Percentiles rank a stretch among this genome's conserved stretches.
These are phyloP conservation scores for Corylus avellana DNA, from an alignment of 306 rosid genomes.

Conservation along the genomic window DNA sequence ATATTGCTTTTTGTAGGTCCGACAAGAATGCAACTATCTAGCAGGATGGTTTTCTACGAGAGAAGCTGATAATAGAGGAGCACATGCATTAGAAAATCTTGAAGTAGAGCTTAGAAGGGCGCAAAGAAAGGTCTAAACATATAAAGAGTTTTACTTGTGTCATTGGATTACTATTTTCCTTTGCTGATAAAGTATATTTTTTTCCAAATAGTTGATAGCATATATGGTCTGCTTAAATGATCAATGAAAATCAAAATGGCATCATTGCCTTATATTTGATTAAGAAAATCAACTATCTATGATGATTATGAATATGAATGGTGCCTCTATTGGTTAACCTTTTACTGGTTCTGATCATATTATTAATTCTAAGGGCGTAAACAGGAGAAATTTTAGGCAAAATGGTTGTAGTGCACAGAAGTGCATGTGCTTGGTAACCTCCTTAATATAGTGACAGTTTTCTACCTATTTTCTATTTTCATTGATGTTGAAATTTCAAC, in stretches of 20 bases:
- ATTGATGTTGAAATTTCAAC: too few relatives aligned
- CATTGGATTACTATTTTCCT: slow-evolving; percentile 12
- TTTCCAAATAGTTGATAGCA: not conserved
- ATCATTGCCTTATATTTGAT: not conserved
- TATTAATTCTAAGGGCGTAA: too few relatives aligned
- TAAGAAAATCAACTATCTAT: not conserved
- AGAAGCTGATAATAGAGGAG: slow-evolving; percentile 59
- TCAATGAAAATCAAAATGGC: not conserved
- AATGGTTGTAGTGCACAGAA: too few relatives aligned
- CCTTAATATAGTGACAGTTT: too few relatives aligned
- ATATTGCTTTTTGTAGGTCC: slow-evolving; percentile 52
- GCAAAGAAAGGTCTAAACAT: slow-evolving; percentile 62
- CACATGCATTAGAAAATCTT: slow-evolving; percentile 47
- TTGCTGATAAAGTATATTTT: not conserved
- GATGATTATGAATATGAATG: not conserved
- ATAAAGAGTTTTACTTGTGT: slow-evolving; percentile 9
- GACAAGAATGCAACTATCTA: slow-evolving; percentile 69
- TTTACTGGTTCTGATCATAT: too few relatives aligned
- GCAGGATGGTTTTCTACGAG: slow-evolving; percentile 55
- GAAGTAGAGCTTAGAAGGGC: slow-evolving; percentile 43
- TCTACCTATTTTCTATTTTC: too few relatives aligned
- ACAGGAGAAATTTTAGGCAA: too few relatives aligned
- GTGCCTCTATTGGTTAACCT: not conserved
- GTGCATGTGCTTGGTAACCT: too few relatives aligned
- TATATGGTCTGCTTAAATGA: too few relatives aligned